Conservation (phyloP, 345 rosid genomes). For the Cardamine occulta region DNA sequence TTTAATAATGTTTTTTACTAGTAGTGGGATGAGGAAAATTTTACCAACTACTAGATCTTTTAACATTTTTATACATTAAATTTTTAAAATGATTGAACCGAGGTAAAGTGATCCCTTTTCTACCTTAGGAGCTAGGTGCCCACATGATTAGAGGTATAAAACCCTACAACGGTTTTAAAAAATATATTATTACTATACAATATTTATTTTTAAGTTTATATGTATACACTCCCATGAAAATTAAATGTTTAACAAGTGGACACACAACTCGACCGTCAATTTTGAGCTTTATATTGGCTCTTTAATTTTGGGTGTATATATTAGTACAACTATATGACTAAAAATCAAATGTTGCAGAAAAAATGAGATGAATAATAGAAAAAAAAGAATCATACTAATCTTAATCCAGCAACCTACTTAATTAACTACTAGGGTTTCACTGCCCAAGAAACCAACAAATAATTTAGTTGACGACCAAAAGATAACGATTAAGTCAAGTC, state of each 20-base stretch:
- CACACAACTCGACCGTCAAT: background rate
- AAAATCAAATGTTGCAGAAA: background rate
- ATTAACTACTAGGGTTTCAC: conserved; percentile 27
- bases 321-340: background rate
- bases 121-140: background rate
- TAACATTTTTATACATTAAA: background rate
- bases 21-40: background rate
- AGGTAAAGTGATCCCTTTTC: background rate
- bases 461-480: background rate
- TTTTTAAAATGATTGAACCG: background rate
- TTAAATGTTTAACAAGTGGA: background rate
- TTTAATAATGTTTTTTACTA: background rate
- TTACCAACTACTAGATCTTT: background rate
- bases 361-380: background rate
- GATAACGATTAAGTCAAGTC: background rate
- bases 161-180: too few species aligned
- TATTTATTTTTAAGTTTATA: background rate
- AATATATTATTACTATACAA: background rate
- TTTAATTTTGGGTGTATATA: conserved; percentile 1
- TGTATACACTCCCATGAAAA: background rate
- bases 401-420: background rate
- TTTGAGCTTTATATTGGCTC: background rate
- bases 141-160: background rate
- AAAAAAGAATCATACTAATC: background rate
- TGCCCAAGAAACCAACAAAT: conserved; percentile 41